A percentile compares a stretch with the other conserved stretches of the same genome.
Conservation (phyloP, 176 grass and related monocot genomes). For the Musa beccarii region DNA sequence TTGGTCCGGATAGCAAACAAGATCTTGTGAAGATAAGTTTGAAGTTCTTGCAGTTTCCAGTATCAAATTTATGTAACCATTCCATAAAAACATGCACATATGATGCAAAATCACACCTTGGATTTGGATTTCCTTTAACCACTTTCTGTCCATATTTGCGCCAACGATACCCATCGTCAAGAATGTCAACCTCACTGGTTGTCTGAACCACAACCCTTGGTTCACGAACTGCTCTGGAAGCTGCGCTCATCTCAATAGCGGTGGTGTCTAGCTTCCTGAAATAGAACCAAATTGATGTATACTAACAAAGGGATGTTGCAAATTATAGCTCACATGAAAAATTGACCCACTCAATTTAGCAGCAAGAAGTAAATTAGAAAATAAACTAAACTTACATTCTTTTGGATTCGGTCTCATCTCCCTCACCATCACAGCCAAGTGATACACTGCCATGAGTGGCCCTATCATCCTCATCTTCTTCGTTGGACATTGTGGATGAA, state of each 20-base stretch:
- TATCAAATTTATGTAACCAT: background rate
- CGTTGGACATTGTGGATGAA: slow-evolving; percentile 10
- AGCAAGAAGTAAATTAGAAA: background rate
- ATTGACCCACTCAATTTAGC: background rate
- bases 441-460: slow-evolving; percentile 16
- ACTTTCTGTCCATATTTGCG: slow-evolving; percentile 20
- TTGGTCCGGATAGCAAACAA: background rate
- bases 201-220: slow-evolving; percentile 21
- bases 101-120: slow-evolving; percentile 3
- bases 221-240: slow-evolving; percentile 21
- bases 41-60: no score
- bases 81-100: background rate
- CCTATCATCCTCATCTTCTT: slow-evolving; percentile 10
- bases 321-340: background rate
- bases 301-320: background rate
- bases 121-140: slow-evolving; percentile 20
- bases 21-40: background rate
- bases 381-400: slow-evolving; percentile 7
- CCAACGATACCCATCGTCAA: slow-evolving; percentile 18
- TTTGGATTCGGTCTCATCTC: slow-evolving; percentile 14
- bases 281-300: background rate
- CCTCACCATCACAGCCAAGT: slow-evolving; percentile 12
- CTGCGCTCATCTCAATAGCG: slow-evolving; percentile 4
- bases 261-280: slow-evolving; percentile 4
- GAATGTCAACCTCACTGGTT: slow-evolving; percentile 16